Conservation (phyloP, 805 yeast species). For the Yarrowia alimentaria region DNA sequence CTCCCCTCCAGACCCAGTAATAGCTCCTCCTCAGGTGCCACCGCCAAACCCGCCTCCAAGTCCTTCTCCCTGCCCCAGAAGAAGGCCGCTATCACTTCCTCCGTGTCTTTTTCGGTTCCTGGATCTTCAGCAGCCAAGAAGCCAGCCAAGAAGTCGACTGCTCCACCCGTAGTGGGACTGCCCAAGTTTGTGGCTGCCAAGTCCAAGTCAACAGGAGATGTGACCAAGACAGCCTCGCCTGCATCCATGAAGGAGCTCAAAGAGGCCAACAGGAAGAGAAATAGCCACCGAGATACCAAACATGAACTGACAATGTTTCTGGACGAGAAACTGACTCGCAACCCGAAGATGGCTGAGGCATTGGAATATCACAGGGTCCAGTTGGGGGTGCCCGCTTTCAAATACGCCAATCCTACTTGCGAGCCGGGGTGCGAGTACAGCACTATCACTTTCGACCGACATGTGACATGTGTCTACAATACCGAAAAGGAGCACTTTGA, state of each 20-base stretch:
- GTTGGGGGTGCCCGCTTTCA: constrained; percentile 2
- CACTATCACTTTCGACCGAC: constrained; percentile 2
- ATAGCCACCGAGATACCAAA: constrained; percentile 4
- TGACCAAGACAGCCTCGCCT: too few species aligned
- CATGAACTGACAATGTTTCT: not conserved
- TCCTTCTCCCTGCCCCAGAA: too few species aligned
- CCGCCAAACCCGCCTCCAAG: too few species aligned
- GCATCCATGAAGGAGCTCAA: constrained; percentile 7
- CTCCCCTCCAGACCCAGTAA: too few species aligned
- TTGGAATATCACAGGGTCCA: not conserved
- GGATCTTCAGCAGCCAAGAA: not conserved
- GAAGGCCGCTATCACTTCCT: too few species aligned
- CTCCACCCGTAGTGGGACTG: not conserved
- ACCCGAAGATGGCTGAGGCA: constrained; percentile 28
- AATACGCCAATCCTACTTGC: not conserved
- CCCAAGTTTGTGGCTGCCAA: not conserved
- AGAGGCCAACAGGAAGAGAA: constrained; percentile 22
- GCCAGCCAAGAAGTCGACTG: not conserved
- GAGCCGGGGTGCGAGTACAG: constrained; percentile 4
- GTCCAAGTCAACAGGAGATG: too few species aligned
- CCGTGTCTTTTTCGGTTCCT: not conserved
- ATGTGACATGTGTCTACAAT: constrained; percentile 29
- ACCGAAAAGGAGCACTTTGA: constrained; percentile 31
- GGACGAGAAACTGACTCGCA: constrained; percentile 15
- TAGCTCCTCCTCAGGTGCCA: too few species aligned